Conservation (phyloP, 805 yeast genomes). For the Diddensiella caesifluorescens region DNA sequence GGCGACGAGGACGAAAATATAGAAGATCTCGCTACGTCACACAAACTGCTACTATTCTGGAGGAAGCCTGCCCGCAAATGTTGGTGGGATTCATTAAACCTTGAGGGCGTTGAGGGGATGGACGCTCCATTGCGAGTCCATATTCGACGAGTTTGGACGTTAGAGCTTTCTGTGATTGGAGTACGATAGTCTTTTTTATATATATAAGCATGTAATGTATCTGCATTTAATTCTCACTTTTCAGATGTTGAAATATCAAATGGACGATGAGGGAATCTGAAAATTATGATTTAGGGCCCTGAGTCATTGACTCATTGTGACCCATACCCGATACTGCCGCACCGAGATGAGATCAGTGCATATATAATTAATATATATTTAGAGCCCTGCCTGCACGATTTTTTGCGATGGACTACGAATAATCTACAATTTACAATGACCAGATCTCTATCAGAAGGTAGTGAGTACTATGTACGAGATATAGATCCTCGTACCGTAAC, state of each 20-base stretch:
- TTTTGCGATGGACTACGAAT: no score
- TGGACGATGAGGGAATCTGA: no score
- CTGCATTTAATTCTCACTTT: no score
- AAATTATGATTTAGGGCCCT: no score
- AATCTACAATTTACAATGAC: no score
- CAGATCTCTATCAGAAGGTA: not conserved
- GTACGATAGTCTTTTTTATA: slow-evolving; percentile 32
- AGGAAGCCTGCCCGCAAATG: slow-evolving; percentile 97
- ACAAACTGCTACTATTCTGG: slow-evolving; percentile 85
- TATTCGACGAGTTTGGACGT: slow-evolving; percentile 92
- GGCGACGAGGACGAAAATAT: slow-evolving; percentile 7
- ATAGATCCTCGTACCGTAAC: slow-evolving; percentile 7
- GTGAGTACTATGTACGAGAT: not conserved
- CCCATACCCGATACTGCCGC: no score
- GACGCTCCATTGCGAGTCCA: slow-evolving; percentile 59
- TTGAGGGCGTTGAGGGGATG: slow-evolving; percentile 31
- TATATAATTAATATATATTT: no score
- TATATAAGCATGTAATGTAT: no score
- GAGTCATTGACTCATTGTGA: no score
- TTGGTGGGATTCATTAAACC: slow-evolving; percentile 74
- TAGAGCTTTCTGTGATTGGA: slow-evolving; percentile 86
- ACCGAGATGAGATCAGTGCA: no score
- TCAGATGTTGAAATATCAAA: no score
- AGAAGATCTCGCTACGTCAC: slow-evolving; percentile 31
- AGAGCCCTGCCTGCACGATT: no score